Evolutionary conservation across 495 filamentous ascomycete genomes (phyloP).

Genomic region (Mytilinidion resinicola): DNA sequence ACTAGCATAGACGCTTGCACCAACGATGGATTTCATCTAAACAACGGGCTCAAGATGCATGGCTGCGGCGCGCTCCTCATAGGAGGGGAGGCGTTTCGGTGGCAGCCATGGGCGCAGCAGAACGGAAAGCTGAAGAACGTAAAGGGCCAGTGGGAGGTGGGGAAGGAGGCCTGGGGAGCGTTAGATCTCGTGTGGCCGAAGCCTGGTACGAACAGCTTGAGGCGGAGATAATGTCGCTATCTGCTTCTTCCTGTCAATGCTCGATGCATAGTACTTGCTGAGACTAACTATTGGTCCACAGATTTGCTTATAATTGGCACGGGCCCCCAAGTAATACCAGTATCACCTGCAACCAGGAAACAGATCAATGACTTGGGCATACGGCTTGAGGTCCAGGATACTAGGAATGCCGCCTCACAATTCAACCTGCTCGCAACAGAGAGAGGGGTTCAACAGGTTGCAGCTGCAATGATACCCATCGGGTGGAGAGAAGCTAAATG

Average conservation of each 20-base stretch:
- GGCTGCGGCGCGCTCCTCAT: slow-evolving; percentile 68
- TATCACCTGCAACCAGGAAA: slow-evolving; percentile 67
- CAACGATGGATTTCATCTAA: slow-evolving; percentile 70
- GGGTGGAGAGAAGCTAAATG: slow-evolving; percentile 58
- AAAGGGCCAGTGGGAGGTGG: slow-evolving; percentile 56
- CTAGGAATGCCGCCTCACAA: slow-evolving; percentile 85
- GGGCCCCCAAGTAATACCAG: slow-evolving; percentile 63
- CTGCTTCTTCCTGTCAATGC: no score
- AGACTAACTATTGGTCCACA: slow-evolving; percentile 32
- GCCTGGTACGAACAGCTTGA: slow-evolving; percentile 58
- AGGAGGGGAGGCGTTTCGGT: slow-evolving; percentile 77
- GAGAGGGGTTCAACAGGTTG: slow-evolving; percentile 62
- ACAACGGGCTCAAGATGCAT: slow-evolving; percentile 63
- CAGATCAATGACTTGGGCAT: slow-evolving; percentile 74
- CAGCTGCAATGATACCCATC: slow-evolving; percentile 81
- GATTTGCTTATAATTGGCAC: slow-evolving; percentile 86
- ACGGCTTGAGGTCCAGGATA: slow-evolving; percentile 83
- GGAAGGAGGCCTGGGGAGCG: slow-evolving; percentile 64
- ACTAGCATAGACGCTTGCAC: slow-evolving; percentile 78
- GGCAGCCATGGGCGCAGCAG: slow-evolving; percentile 65
- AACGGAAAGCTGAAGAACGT: slow-evolving; percentile 4
- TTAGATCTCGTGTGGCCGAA: slow-evolving; percentile 80
- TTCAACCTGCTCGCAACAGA: slow-evolving; percentile 62
- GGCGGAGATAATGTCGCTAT: neutral
- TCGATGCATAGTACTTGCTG: no score